Conservation (phyloP, 1,139 yeast species). For the Magnusiomyces magnusii region DNA sequence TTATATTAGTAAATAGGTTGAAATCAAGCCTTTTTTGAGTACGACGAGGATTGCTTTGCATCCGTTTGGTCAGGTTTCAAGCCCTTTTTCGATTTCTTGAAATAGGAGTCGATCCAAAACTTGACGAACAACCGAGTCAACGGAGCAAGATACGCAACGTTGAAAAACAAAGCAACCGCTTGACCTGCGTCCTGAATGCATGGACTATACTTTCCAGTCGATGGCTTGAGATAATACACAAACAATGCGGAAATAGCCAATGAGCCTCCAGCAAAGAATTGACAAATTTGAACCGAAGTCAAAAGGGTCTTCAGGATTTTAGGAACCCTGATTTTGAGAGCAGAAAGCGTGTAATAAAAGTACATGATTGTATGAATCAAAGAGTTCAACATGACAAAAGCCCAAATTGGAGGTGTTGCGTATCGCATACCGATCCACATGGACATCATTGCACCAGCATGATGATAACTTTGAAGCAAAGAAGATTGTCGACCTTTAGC, state of each 20-base stretch:
- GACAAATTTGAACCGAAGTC: slow-evolving; percentile 64
- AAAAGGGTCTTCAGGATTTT: slow-evolving; percentile 48
- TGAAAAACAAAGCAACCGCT: slow-evolving; percentile 54
- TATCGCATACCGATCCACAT: slow-evolving; percentile 77
- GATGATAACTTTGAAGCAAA: slow-evolving; percentile 67
- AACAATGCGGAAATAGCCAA: slow-evolving; percentile 58
- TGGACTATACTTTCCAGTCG: slow-evolving; percentile 40
- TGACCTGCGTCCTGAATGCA: slow-evolving; percentile 58
- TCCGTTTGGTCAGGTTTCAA: too few species aligned
- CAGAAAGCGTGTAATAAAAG: slow-evolving; percentile 58
- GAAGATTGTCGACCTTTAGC: slow-evolving; percentile 65
- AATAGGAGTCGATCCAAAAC: slow-evolving; percentile 61
- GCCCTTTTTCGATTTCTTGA: too few species aligned
- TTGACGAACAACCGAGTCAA: slow-evolving; percentile 63
- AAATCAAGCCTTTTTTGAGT: too few species aligned
- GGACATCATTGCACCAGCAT: slow-evolving; percentile 75
- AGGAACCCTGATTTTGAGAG: slow-evolving; percentile 57
- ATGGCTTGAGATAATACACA: slow-evolving; percentile 49
- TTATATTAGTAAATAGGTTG: too few species aligned
- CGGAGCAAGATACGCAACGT: slow-evolving; percentile 61
- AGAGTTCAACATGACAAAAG: slow-evolving; percentile 71
- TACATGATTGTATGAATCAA: slow-evolving; percentile 74
- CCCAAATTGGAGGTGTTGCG: slow-evolving; percentile 74
- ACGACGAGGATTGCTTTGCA: too few species aligned
- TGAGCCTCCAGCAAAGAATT: slow-evolving; percentile 64